Base-by-base conservation (phyloP, 1,284 basidiomycete genomes). In the Apiotrichum akiyoshidainum region DNA sequence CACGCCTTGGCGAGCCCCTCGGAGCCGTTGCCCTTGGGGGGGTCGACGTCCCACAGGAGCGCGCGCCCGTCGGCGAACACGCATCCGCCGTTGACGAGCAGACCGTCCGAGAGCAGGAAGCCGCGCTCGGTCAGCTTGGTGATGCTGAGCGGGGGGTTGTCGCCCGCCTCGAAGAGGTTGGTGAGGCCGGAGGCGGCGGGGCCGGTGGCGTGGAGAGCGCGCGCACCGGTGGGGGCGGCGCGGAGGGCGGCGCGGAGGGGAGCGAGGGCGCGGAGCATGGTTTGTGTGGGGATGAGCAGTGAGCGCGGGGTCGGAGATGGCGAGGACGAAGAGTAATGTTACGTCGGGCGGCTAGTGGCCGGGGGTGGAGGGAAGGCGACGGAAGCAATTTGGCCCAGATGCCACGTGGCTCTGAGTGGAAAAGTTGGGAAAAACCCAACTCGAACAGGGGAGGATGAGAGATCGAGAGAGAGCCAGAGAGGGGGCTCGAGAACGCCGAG, bases 41-140 rank as follows among this genome's bases (percentile, higher is more conserved):
- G 73, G 1, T 89, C 88, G 1, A 90, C 87, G 70, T 97, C 87
- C 94, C 94, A 99, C 39, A 98, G 75, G 55, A 94, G 88, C 0
- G 91, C 89, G 52, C 88, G 84, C 7, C 90, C 91, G 65, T 92
- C 89, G 5, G 95, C 75, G 63, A 99, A 88, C 16, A 98, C 83
- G 61, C 87, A 87, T 0, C 92, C 84, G 0, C 86, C 86, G 0
- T 86, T 84, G 0, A 96, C 74, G 14, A 91, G 76, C 26, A 95
- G 82, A 1, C 92, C 92, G 68, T 80, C 79, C 14, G 73, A 71
- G 17, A 81, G 68, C 21, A 76, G 73, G 64, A 80, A 80, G 6
- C 79, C 79, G 26, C 68, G 51, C 7, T 58, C 48, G 3, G 70
- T 75, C 37, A 77, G 71, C 57, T 75, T 74, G 53, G 58, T 50